Conservation (phyloP, 805 yeast species). For the Barnettozyma californica region DNA sequence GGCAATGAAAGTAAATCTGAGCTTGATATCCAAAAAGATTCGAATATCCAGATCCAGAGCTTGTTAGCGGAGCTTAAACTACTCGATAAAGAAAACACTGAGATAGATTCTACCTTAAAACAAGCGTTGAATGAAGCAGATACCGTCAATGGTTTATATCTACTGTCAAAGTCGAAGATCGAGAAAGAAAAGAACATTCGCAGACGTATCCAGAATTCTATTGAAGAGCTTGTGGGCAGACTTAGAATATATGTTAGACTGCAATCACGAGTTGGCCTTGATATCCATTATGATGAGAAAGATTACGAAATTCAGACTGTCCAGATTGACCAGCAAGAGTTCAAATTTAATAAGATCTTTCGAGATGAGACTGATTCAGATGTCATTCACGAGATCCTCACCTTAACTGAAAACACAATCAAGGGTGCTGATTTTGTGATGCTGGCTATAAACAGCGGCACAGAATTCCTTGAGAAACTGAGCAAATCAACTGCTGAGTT, state of each 20-base stretch:
- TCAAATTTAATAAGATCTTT: slow-evolving; percentile 13
- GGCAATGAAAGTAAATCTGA: slow-evolving; percentile 4
- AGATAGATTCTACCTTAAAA: slow-evolving; percentile 18
- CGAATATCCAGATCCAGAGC: not conserved
- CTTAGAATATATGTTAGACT: slow-evolving; percentile 24
- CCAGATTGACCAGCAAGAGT: not conserved
- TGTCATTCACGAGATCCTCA: slow-evolving; percentile 6
- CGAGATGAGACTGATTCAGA: not conserved
- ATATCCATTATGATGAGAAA: not conserved
- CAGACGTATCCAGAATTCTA: slow-evolving; percentile 44
- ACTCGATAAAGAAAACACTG: slow-evolving; percentile 20
- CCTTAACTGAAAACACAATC: slow-evolving; percentile 9
- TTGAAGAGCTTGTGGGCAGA: slow-evolving; percentile 33
- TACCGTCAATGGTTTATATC: slow-evolving; percentile 18
- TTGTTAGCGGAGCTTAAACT: slow-evolving; percentile 18
- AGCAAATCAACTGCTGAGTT: not conserved
- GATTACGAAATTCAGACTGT: slow-evolving; percentile 1
- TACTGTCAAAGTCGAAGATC: slow-evolving; percentile 25
- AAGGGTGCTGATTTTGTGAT: slow-evolving; percentile 7
- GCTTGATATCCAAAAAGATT: not conserved
- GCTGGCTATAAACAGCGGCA: not conserved
- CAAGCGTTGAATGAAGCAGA: slow-evolving; percentile 22
- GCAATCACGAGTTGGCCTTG: not conserved
- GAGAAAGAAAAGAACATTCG: slow-evolving; percentile 34
- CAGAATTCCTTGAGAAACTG: not conserved